Evolutionary conservation across 345 rosid genomes (phyloP).

Genomic region (Erodium maritimum): DNA sequence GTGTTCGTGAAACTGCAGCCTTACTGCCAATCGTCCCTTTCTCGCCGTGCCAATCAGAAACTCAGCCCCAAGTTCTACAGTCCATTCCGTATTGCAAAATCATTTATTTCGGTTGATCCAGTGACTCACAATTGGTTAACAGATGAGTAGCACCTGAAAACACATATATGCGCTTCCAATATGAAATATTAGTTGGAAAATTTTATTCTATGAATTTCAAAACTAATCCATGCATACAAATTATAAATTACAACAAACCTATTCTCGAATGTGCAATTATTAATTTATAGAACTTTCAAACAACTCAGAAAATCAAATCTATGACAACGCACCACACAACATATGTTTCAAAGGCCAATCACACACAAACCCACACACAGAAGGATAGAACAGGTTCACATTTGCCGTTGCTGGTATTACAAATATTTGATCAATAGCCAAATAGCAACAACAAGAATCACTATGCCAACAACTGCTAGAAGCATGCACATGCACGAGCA

Average conservation of each 20-base stretch:
- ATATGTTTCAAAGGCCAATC: not conserved
- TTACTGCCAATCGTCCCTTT: too few relatives aligned
- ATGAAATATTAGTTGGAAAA: too few relatives aligned
- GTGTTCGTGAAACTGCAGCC: too few relatives aligned
- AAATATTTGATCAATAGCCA: conserved; percentile 64
- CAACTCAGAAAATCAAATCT: not conserved
- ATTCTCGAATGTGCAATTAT: not conserved
- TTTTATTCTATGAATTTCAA: too few relatives aligned
- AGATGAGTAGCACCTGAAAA: too few relatives aligned
- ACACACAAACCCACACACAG: conserved; percentile 6
- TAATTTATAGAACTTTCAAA: not conserved
- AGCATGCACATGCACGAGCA: conserved; percentile 91
- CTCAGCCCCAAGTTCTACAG: too few relatives aligned
- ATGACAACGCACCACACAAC: not conserved
- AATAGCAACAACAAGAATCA: conserved; percentile 54
- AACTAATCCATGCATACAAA: too few relatives aligned
- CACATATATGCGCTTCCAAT: too few relatives aligned
- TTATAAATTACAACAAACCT: not conserved
- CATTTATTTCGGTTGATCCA: too few relatives aligned
- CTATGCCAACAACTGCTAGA: conserved; percentile 59
- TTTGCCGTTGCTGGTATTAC: conserved; percentile 19
- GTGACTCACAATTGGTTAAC: too few relatives aligned
- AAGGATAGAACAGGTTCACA: not conserved
- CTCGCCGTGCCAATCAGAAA: too few relatives aligned
- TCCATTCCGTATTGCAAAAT: too few relatives aligned